phyloP scores from a whole-genome alignment of 129 eudicot genomes.

The Chrysanthemum makinoi region DNA sequence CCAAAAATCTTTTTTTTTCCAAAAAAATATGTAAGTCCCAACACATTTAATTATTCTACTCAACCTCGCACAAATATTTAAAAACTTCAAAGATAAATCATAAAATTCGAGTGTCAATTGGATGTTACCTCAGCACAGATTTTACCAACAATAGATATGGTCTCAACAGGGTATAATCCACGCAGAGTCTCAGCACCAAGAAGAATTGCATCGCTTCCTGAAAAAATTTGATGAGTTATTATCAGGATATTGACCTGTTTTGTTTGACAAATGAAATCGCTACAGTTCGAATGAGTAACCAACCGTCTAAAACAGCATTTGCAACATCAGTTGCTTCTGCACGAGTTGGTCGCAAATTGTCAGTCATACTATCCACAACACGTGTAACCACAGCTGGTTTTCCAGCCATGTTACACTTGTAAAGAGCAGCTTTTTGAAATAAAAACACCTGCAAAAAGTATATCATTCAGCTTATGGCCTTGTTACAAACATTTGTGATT shows the following conservation, averaged over 20 bases:
- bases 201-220: slow-evolving; percentile 81
- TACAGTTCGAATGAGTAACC: slow-evolving; percentile 11
- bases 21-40: too few species aligned
- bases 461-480: slow-evolving; percentile 15
- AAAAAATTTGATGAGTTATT: slow-evolving; percentile 5
- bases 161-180: slow-evolving; percentile 67
- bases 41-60: too few species aligned
- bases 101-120: not conserved
- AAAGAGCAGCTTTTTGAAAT: slow-evolving; percentile 67
- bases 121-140: slow-evolving; percentile 66
- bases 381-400: slow-evolving; percentile 79
- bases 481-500: not conserved
- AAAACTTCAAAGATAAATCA: too few species aligned
- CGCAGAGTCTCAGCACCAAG: slow-evolving; percentile 83
- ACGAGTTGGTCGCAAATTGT: slow-evolving; percentile 72
- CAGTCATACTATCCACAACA: slow-evolving; percentile 84
- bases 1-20: too few species aligned
- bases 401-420: slow-evolving; percentile 82
- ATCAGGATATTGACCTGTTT: not conserved
- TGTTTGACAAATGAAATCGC: not conserved
- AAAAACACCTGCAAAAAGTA: slow-evolving; percentile 54
- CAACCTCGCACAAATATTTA: too few species aligned
- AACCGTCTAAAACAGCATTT: slow-evolving; percentile 74
- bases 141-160: slow-evolving; percentile 60
- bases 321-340: slow-evolving; percentile 91